Percentiles rank a stretch among this genome's conserved stretches.
Conservation (phyloP, 345 rosid species). For the Leavenworthia alabamica region DNA sequence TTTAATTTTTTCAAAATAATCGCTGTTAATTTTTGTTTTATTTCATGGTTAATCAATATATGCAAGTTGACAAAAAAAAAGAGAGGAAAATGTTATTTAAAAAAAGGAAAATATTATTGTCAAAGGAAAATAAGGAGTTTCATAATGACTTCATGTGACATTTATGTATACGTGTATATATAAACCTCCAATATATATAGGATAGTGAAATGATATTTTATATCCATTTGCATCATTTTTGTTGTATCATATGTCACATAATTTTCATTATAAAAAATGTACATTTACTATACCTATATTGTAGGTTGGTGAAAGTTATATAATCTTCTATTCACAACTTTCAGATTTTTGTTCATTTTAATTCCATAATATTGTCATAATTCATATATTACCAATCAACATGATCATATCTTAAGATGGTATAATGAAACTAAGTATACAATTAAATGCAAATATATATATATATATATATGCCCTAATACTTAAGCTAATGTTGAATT, state of each 20-base stretch:
- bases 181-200: neutral
- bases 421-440: neutral
- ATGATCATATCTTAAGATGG: neutral
- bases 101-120: too few species aligned
- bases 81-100: neutral
- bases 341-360: neutral
- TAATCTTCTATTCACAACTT: neutral
- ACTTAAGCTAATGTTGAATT: neutral
- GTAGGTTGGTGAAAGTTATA: neutral
- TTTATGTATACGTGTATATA: neutral
- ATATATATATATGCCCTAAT: neutral
- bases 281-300: neutral
- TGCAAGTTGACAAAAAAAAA: neutral
- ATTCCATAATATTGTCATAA: neutral
- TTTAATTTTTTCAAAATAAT: neutral
- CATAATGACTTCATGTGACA: neutral
- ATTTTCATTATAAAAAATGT: neutral
- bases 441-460: neutral
- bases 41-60: constrained; percentile 5
- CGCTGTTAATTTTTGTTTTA: neutral
- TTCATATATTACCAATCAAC: neutral
- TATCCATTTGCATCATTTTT: neutral
- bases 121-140: neutral
- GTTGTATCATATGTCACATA: neutral
- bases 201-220: neutral